A percentile compares a stretch with the other conserved stretches of the same genome.
These are phyloP conservation scores for Pleurostoma richardsiae DNA, from an alignment of 2,329 filamentous ascomycete genomes.

Conservation along the genomic window DNA sequence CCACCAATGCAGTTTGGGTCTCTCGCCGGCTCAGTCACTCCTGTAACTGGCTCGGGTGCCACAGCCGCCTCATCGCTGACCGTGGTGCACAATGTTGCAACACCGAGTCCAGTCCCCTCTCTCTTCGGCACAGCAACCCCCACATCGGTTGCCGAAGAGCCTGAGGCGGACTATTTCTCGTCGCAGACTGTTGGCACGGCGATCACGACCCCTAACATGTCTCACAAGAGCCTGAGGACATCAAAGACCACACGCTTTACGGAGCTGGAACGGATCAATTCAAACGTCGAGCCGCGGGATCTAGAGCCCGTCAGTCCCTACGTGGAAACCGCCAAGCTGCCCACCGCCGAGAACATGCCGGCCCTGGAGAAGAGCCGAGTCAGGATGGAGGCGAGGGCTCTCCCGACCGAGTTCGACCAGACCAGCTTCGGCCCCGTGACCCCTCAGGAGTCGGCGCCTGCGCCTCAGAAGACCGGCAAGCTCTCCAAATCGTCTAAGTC, in stretches of 20 bases:
- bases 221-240: constrained; percentile 13
- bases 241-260: constrained; percentile 20
- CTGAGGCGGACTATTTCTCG: neutral
- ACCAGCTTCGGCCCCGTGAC: constrained; percentile 4
- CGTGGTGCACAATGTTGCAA: neutral
- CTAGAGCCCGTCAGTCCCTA: constrained; percentile 4
- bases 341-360: constrained; percentile 1
- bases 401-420: constrained; percentile 15
- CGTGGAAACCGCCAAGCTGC: no score
- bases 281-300: constrained; percentile 10
- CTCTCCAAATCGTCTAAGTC: constrained; percentile 17
- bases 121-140: neutral
- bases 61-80: neutral
- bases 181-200: neutral
- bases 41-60: neutral
- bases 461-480: constrained; percentile 14
- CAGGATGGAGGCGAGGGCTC: constrained; percentile 2
- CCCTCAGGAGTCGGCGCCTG: constrained; percentile 7
- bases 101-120: neutral
- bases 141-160: neutral
- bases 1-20: neutral
- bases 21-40: neutral
- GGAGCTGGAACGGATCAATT: constrained; percentile 23
- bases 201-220: neutral
- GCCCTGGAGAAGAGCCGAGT: constrained; percentile 10